A percentile compares a stretch with the other conserved stretches of the same genome.
Evolutionary conservation across 306 rosid genomes (phyloP).

Genomic region (Quercus dentata): DNA sequence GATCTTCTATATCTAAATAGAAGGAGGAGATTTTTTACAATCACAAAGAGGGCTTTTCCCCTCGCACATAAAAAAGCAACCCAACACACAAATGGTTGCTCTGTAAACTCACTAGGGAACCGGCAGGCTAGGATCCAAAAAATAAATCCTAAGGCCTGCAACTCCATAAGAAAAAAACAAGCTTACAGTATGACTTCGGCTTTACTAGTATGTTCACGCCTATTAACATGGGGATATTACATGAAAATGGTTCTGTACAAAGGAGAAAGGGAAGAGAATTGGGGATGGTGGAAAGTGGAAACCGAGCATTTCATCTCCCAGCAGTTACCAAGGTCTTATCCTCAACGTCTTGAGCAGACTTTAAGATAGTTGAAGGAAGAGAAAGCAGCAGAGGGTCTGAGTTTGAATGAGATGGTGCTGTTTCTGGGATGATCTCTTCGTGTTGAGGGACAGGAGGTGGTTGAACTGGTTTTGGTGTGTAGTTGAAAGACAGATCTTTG

Average conservation of each 20-base stretch:
- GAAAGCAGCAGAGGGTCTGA: conserved; percentile 21
- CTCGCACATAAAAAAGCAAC: background rate
- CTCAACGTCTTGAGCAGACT: conserved; percentile 31
- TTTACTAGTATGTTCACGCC: conserved; percentile 17
- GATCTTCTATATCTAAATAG: background rate
- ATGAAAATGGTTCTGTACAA: conserved; percentile 40
- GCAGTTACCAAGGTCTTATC: conserved; percentile 38
- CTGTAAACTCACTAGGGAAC: background rate
- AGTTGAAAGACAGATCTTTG: conserved; percentile 62
- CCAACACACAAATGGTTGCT: background rate
- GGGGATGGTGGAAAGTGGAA: conserved; percentile 16
- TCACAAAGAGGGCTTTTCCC: background rate
- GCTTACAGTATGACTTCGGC: conserved; percentile 25
- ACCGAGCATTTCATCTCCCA: conserved; percentile 41
- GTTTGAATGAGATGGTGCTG: conserved; percentile 10
- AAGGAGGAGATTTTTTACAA: background rate
- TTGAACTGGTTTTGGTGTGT: conserved; percentile 52
- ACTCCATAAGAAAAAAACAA: conserved; percentile 8
- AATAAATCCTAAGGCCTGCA: conserved; percentile 39
- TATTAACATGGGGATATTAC: conserved; percentile 13
- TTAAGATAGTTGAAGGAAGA: conserved; percentile 21
- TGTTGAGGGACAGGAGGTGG: conserved; percentile 22
- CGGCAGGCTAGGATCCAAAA: conserved; percentile 47
- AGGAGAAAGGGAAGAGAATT: background rate
- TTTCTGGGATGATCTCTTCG: conserved; percentile 17